Evolutionary conservation across 202 grass and related monocot species (phyloP).

Genomic region (Brachypodium distachyon): DNA sequence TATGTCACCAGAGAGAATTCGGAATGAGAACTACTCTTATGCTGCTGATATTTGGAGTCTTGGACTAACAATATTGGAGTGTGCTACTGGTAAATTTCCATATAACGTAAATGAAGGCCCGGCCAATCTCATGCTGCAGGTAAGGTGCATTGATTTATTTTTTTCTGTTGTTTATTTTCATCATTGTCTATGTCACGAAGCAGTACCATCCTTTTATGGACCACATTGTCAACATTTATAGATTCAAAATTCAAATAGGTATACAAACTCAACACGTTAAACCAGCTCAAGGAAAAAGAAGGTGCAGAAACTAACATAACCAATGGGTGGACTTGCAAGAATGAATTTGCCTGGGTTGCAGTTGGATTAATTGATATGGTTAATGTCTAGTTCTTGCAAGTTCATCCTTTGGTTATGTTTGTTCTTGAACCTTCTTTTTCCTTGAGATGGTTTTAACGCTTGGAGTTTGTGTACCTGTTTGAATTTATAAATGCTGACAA

Average conservation of each 20-base stretch:
- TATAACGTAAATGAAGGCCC: constrained; percentile 87
- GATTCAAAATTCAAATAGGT: too few relatives aligned
- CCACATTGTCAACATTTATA: too few relatives aligned
- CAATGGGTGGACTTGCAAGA: too few relatives aligned
- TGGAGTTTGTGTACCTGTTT: neutral
- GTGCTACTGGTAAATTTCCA: constrained; percentile 93
- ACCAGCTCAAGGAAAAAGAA: too few relatives aligned
- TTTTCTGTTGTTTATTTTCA: neutral
- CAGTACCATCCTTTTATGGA: neutral
- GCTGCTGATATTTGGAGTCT: constrained; percentile 98
- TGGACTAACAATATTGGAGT: constrained; percentile 87
- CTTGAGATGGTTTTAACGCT: neutral
- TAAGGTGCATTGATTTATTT: constrained; percentile 9
- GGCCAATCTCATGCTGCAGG: constrained; percentile 98
- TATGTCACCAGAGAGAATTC: constrained; percentile 99
- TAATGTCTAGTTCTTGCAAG: neutral
- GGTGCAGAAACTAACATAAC: too few relatives aligned
- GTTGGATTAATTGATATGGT: neutral
- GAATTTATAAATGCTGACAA: neutral
- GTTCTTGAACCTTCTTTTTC: neutral
- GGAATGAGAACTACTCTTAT: constrained; percentile 86
- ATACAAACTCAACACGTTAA: too few relatives aligned
- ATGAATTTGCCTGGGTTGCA: too few relatives aligned
- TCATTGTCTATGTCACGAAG: too few relatives aligned
- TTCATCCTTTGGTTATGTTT: neutral